Evolutionary conservation across 164 flowering plant species (phyloP).

Genomic region (Tinospora cordifolia): DNA sequence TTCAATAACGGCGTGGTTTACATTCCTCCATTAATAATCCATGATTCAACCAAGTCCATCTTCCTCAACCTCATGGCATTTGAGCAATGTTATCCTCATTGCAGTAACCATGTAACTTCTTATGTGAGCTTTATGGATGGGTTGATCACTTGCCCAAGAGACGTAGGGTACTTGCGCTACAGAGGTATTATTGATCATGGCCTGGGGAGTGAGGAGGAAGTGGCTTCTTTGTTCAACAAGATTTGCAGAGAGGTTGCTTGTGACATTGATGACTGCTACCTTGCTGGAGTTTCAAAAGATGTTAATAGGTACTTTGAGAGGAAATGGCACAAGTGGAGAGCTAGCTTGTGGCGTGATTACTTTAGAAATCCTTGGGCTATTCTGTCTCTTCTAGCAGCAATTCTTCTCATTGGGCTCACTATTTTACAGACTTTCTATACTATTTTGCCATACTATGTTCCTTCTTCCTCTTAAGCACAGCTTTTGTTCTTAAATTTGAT

Average conservation of each 20-base stretch:
- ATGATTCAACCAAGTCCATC: constrained; percentile 19
- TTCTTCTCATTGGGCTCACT: constrained; percentile 15
- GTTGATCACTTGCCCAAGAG: constrained; percentile 17
- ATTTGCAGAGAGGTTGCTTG: constrained; percentile 15
- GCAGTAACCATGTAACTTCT: constrained; percentile 15
- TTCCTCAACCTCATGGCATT: constrained; percentile 26
- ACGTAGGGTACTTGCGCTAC: constrained; percentile 15
- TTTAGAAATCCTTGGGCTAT: constrained; percentile 21
- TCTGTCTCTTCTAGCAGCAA: constrained; percentile 14
- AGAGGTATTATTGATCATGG: constrained; percentile 18
- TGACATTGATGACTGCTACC: constrained; percentile 18
- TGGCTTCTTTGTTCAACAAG: constrained; percentile 20
- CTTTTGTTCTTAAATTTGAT: neutral
- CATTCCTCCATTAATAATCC: constrained; percentile 20
- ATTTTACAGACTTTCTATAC: constrained; percentile 10
- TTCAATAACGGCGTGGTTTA: constrained; percentile 16
- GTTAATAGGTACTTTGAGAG: constrained; percentile 3
- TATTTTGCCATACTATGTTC: constrained; percentile 8
- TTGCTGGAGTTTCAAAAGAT: constrained; percentile 6
- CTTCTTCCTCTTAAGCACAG: neutral
- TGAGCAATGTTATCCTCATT: constrained; percentile 22
- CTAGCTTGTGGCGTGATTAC: constrained; percentile 19
- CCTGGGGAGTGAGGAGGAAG: constrained; percentile 24
- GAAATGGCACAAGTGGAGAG: constrained; percentile 15
- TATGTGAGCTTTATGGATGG: constrained; percentile 23